Evolutionary conservation across 192 early-diverging fungal species (phyloP).

Genomic region (Coemansia sp.): DNA sequence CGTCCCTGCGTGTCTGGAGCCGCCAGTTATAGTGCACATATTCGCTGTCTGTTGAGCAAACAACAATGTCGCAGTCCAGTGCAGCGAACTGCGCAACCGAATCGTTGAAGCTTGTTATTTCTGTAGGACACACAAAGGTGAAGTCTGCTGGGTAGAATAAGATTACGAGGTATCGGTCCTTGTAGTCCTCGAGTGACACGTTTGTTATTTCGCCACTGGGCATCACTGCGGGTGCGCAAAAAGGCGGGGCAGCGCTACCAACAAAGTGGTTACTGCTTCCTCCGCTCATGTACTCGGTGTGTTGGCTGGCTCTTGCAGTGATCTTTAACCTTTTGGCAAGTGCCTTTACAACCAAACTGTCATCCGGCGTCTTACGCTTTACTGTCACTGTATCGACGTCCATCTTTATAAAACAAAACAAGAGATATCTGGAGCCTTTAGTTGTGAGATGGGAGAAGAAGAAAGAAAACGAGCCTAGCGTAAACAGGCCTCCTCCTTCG

Average conservation of each 20-base stretch:
- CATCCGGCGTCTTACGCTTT: not conserved
- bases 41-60: slow-evolving; percentile 68
- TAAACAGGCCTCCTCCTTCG: not conserved
- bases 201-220: not conserved
- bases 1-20: slow-evolving; percentile 65
- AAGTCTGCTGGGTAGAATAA: slow-evolving; percentile 89
- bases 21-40: slow-evolving; percentile 82
- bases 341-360: not conserved
- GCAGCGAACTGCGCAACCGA: slow-evolving; percentile 66
- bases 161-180: slow-evolving; percentile 60
- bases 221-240: slow-evolving; percentile 12
- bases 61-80: slow-evolving; percentile 64
- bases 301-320: not conserved
- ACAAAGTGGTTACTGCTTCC: not conserved
- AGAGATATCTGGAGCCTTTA: not conserved
- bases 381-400: not conserved
- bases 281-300: not conserved
- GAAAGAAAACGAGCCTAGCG: not conserved
- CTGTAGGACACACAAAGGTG: slow-evolving; percentile 77
- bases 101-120: slow-evolving; percentile 80
- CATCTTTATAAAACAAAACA: not conserved
- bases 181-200: slow-evolving; percentile 7
- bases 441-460: not conserved
- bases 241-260: slow-evolving; percentile 9
- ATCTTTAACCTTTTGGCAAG: not conserved